phyloP scores from a whole-genome alignment of 805 yeast species.

The Isabelozyma pseudorhagii region DNA sequence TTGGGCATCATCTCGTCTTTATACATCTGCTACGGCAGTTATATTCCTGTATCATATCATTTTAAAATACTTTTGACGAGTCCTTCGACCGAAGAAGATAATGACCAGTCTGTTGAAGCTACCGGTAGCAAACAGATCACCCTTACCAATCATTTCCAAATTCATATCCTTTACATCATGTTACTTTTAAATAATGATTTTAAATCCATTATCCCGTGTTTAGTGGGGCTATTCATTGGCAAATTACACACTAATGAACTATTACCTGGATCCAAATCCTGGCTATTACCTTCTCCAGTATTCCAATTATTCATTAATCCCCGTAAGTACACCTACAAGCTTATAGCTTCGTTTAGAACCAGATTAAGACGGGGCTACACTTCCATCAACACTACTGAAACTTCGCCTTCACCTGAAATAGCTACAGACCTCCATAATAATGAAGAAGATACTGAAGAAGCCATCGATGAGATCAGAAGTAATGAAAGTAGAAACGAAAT shows the following conservation, averaged over 20 bases:
- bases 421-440: not conserved
- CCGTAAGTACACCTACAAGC: conserved; percentile 4
- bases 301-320: conserved; percentile 30
- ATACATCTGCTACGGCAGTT: conserved; percentile 34
- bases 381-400: conserved; percentile 1
- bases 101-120: not conserved
- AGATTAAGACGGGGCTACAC: conserved; percentile 6
- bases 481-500: conserved; percentile 23
- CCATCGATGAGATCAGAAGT: conserved; percentile 25
- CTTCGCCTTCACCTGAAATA: not conserved
- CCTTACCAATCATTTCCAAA: conserved; percentile 36
- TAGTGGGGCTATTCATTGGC: conserved; percentile 37
- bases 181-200: conserved; percentile 38
- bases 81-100: conserved; percentile 8
- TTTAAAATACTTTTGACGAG: conserved; percentile 28
- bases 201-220: conserved; percentile 30
- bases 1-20: conserved; percentile 37
- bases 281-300: conserved; percentile 27
- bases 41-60: conserved; percentile 31
- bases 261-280: conserved; percentile 33
- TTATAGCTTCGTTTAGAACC: not conserved
- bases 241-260: conserved; percentile 31
- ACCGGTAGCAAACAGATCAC: conserved; percentile 14
- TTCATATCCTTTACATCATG: conserved; percentile 34
- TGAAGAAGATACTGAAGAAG: conserved; percentile 15